These are phyloP conservation scores for Cyphellophora attinorum DNA, from an alignment of 2,329 filamentous ascomycete species.

Conservation along the genomic window DNA sequence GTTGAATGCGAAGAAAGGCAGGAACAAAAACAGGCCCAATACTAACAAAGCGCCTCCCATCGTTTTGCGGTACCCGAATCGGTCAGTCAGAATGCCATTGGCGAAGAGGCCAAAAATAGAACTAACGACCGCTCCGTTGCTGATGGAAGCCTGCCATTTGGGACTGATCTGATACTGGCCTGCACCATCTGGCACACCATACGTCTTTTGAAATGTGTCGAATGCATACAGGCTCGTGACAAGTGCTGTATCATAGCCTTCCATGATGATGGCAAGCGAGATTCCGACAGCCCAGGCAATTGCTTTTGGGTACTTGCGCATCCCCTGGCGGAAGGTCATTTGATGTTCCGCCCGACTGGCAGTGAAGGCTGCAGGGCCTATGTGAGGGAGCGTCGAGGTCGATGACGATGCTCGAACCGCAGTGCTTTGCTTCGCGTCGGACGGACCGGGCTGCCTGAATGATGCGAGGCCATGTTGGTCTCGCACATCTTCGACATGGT, in stretches of 20 bases:
- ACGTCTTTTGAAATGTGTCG: slow-evolving; percentile 30
- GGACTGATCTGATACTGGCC: slow-evolving; percentile 19
- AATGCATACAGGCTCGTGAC: slow-evolving; percentile 67
- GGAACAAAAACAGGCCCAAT: slow-evolving; percentile 23
- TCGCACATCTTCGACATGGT: too few relatives aligned
- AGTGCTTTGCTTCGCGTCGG: too few relatives aligned
- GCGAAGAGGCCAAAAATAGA: slow-evolving; percentile 21
- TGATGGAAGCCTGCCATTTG: slow-evolving; percentile 22
- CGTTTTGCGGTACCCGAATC: slow-evolving; percentile 25
- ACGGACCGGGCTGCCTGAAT: too few relatives aligned
- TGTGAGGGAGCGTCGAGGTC: too few relatives aligned
- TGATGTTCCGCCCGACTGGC: too few relatives aligned
- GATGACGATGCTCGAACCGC: too few relatives aligned
- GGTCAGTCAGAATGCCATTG: slow-evolving; percentile 20
- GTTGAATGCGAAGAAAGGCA: slow-evolving; percentile 30
- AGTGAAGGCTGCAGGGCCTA: too few relatives aligned
- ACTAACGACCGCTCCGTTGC: slow-evolving; percentile 18
- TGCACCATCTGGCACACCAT: slow-evolving; percentile 24
- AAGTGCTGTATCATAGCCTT: slow-evolving; percentile 46
- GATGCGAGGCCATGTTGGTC: too few relatives aligned
- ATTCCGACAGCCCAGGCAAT: slow-evolving; percentile 75
- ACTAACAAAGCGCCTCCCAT: slow-evolving; percentile 20
- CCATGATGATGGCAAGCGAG: slow-evolving; percentile 82
- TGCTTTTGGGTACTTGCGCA: slow-evolving; percentile 77
- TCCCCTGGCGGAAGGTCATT: slow-evolving; percentile 65